Evolutionary conservation across 2,329 filamentous ascomycete genomes (phyloP), one percentile per base, ranked within the genome.

Genomic region (Epichloe hybrida): DNA sequence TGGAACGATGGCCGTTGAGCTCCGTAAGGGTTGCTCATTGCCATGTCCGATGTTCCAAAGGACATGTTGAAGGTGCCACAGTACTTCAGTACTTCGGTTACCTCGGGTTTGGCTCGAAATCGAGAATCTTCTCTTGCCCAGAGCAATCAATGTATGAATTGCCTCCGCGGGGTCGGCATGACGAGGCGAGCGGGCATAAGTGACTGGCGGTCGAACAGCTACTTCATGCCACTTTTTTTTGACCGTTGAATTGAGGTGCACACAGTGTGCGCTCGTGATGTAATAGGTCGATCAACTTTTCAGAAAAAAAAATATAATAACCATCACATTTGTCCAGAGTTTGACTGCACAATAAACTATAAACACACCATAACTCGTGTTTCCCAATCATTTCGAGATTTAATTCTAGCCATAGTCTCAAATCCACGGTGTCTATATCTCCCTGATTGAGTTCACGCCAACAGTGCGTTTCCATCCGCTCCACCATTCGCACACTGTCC

Each of bases 1-100:
- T 83, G 86, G 62, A 88, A 86, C 11, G 51, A 56, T 1, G 73
- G 73, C 36, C 67, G 61, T 50, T 64, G 61, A 48, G 59, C 55
- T 7, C 54, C 62, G 48, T 59, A 59, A 44, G 50, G 55, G 13
- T 67, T 61, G 43, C 57, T 36, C 55, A 57, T 57, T 27, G 52
- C 54, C 49, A 60, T 57, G n/a, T 54, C 53, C 5, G 50, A 21
- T 27, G 52, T 53, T 41, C 54, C 57, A 44, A 56, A 59, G 37
- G 57, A 54, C 63, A 64, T 64, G 38, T 6, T 36, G 39, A 13
- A 13, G 4, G n/a, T 7, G 9, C 31, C 31, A 31, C 9, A 4
- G 31, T 4, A 31, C 27, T 31, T 11, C 8, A 4, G 27, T 11
- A 31, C 31, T 31, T 11, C 31, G 31, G 31, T 31, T 4, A 2